A percentile compares a stretch with the other conserved stretches of the same genome.
phyloP scores from a whole-genome alignment of 176 grass and related monocot genomes.

The Coix lacrymajobi region DNA sequence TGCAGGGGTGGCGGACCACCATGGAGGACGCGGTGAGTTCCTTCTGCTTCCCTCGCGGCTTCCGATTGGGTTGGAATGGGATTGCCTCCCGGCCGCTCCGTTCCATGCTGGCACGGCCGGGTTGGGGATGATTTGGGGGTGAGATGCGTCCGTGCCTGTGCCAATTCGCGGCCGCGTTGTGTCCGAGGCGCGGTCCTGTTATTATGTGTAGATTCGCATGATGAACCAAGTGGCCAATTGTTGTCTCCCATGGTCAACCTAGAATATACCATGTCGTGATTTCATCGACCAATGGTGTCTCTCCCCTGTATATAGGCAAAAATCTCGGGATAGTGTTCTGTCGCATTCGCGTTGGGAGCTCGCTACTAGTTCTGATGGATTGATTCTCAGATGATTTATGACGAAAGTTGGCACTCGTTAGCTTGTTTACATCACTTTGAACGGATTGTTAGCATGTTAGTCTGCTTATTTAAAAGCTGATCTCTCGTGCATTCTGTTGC shows the following conservation, averaged over 20 bases:
- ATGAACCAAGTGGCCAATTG: background rate
- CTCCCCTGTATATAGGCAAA: background rate
- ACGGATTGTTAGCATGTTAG: background rate
- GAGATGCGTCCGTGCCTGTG: background rate
- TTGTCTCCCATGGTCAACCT: background rate
- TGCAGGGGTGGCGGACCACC: slow-evolving; percentile 95
- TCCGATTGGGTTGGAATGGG: background rate
- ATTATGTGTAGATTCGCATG: background rate
- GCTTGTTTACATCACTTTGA: background rate
- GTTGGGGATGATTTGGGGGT: background rate
- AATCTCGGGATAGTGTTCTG: background rate
- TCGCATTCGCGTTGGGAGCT: background rate
- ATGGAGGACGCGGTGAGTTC: slow-evolving; percentile 92
- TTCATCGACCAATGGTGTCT: background rate
- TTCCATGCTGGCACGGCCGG: background rate
- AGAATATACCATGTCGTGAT: background rate
- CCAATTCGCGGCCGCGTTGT: background rate
- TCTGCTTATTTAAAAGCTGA: slow-evolving; percentile 17
- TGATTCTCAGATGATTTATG: background rate
- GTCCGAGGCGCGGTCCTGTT: background rate
- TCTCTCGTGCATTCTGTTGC: background rate
- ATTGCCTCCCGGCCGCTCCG: background rate
- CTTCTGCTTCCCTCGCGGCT: background rate
- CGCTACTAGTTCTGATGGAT: background rate
- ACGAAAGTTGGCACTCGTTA: background rate